A percentile compares a stretch with the other conserved stretches of the same genome.
Conservation (phyloP, 306 rosid genomes). For the Quercus wislizeni region DNA sequence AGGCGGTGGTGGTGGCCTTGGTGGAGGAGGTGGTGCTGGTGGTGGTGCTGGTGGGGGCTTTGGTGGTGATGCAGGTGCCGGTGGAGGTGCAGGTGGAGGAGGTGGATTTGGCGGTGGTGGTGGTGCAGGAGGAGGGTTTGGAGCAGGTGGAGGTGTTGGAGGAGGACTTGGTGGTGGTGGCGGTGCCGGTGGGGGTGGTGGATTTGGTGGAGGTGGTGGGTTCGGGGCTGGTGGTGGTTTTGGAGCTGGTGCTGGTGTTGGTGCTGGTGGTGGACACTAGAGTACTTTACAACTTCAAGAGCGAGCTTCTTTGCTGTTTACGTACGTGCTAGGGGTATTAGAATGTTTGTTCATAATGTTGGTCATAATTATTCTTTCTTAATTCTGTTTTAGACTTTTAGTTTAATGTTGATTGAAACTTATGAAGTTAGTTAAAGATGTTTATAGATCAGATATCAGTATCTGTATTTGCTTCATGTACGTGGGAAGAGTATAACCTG, state of each 20-base stretch:
- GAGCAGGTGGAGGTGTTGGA: slow-evolving; percentile 21
- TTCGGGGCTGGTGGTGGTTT: slow-evolving; percentile 21
- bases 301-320: not conserved
- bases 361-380: not conserved
- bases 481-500: not conserved
- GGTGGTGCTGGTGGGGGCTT: slow-evolving; percentile 19
- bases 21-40: slow-evolving; percentile 21
- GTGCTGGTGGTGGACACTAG: slow-evolving; percentile 6
- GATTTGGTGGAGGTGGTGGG: slow-evolving; percentile 18
- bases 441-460: not conserved
- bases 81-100: slow-evolving; percentile 19
- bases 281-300: not conserved
- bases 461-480: not conserved
- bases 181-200: slow-evolving; percentile 33
- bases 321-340: not conserved
- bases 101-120: slow-evolving; percentile 30
- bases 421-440: not conserved
- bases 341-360: not conserved
- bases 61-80: slow-evolving; percentile 6
- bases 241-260: slow-evolving; percentile 19
- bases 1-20: slow-evolving; percentile 28
- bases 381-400: not conserved
- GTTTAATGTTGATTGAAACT: not conserved
- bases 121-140: slow-evolving; percentile 26
- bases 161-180: slow-evolving; percentile 34